Base-by-base conservation (phyloP, 2,329 filamentous ascomycete genomes). In the Phaeophleospora eucalypticola region DNA sequence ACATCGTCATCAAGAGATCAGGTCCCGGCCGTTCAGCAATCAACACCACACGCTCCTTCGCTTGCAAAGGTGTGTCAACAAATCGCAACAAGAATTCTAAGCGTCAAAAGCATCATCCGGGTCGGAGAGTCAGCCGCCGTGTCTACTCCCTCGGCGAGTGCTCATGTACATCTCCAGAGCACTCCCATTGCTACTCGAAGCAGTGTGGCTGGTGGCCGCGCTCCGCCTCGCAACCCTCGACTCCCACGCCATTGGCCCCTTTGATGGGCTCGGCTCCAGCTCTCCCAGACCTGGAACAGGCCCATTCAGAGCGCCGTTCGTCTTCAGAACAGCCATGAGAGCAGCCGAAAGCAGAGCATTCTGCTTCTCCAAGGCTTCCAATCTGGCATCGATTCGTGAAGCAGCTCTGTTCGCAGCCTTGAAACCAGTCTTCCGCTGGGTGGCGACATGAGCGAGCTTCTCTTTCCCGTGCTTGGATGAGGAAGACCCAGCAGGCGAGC, bases 301-400 rank as follows among this genome's bases (percentile, higher is more conserved):
- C 8, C 56, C 48, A 40, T 68, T 65, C 35, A 67, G 49, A 10
- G 49, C 58, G 0, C 66, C 65, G 24, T 64, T 65, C 2, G 65
- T 68, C 38, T 62, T 60, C 27, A 71, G 45, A 34, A 71, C 65
- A 4, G 68, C 68, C 57, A 67, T 65, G 18, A 71, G 53, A 4
- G 68, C 68, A 7, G 68, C 68, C 19, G 65, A 64, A 7, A 71
- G 58, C 6, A 71, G 43, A 14, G 58, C 58, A 45, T 70, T 71
- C 43, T 69, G 64, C 32, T 68, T 64, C 49, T 70, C 67, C 18
- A 71, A 49, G 12, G 63, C 65, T 36, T 68, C 66, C 29, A 70
- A 48, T 2, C 67, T 61, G 20, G 65, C 61, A 27, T 65, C 61
- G 14, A 68, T 48, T 6, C 51, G 52, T 4, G 52, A 45, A 2